A percentile compares a stretch with the other conserved stretches of the same genome.
Evolutionary conservation across 1,139 yeast species (phyloP).

Genomic region (Suhomyces anneliseae): DNA sequence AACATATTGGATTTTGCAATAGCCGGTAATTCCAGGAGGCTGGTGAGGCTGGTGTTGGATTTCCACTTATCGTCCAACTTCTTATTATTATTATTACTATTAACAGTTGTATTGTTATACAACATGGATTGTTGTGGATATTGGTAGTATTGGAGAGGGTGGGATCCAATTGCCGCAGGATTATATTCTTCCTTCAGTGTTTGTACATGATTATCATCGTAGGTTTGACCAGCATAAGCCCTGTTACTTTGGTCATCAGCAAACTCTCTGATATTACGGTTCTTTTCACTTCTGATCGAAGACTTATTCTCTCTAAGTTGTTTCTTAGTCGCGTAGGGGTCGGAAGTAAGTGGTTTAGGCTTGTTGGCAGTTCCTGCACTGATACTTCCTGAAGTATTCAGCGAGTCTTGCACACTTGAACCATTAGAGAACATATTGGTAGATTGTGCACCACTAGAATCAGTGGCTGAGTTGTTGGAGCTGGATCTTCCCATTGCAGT

Average conservation of each 20-base stretch:
- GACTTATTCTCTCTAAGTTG: background rate
- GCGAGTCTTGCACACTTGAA: constrained; percentile 11
- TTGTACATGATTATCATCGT: background rate
- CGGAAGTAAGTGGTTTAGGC: background rate
- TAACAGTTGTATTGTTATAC: constrained; percentile 10
- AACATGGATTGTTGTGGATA: constrained; percentile 28
- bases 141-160: constrained; percentile 22
- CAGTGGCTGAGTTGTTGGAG: background rate
- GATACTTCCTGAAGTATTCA: constrained; percentile 11
- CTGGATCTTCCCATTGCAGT: background rate
- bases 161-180: background rate
- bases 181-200: background rate
- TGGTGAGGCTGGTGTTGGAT: background rate
- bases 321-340: background rate
- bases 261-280: constrained; percentile 3
- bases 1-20: constrained; percentile 1
- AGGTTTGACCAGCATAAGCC: constrained; percentile 1
- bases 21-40: background rate
- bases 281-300: background rate
- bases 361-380: constrained; percentile 11
- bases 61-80: too few species aligned
- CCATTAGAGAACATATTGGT: constrained; percentile 8
- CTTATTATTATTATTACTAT: background rate
- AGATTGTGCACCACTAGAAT: background rate
- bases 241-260: constrained; percentile 9